Conservation (phyloP, 768 basidiomycete species). For the Leccinum pellstonianum region DNA sequence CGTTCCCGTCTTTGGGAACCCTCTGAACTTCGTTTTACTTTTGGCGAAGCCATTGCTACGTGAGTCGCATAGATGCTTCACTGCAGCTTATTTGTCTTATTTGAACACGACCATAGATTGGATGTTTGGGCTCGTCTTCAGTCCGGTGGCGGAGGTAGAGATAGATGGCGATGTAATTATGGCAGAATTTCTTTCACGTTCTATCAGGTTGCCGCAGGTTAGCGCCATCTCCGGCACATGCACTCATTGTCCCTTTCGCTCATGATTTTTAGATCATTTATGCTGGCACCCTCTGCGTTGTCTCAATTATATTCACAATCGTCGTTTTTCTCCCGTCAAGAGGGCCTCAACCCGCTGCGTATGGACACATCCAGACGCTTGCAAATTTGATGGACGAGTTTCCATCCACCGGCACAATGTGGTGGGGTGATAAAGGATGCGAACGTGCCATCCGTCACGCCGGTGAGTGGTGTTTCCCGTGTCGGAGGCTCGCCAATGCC, state of each 20-base stretch:
- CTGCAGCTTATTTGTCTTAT: neutral
- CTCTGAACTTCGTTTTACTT: slow-evolving; percentile 16
- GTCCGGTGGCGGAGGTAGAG: neutral
- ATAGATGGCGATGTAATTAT: too few species aligned
- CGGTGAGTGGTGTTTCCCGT: slow-evolving; percentile 16
- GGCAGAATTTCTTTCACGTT: neutral
- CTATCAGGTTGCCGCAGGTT: slow-evolving; percentile 18
- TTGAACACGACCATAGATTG: slow-evolving; percentile 19
- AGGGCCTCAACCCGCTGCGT: slow-evolving; percentile 32
- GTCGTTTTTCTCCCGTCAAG: slow-evolving; percentile 12
- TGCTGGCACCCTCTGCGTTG: slow-evolving; percentile 5
- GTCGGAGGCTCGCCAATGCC: neutral
- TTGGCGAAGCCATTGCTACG: slow-evolving; percentile 27
- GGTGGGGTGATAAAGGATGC: slow-evolving; percentile 30
- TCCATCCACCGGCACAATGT: slow-evolving; percentile 26
- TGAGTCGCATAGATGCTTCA: slow-evolving; percentile 10
- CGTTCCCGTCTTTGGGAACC: slow-evolving; percentile 20
- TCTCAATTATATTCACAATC: slow-evolving; percentile 17
- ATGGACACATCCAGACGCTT: slow-evolving; percentile 36
- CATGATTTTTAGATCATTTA: slow-evolving; percentile 21
- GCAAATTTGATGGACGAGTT: slow-evolving; percentile 37
- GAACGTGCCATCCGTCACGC: slow-evolving; percentile 15
- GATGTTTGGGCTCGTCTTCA: slow-evolving; percentile 33
- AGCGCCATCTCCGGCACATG: neutral
- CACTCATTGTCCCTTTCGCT: neutral